phyloP scores from a whole-genome alignment of 116 monocot genomes.

The Phalaenopsis hybrid region DNA sequence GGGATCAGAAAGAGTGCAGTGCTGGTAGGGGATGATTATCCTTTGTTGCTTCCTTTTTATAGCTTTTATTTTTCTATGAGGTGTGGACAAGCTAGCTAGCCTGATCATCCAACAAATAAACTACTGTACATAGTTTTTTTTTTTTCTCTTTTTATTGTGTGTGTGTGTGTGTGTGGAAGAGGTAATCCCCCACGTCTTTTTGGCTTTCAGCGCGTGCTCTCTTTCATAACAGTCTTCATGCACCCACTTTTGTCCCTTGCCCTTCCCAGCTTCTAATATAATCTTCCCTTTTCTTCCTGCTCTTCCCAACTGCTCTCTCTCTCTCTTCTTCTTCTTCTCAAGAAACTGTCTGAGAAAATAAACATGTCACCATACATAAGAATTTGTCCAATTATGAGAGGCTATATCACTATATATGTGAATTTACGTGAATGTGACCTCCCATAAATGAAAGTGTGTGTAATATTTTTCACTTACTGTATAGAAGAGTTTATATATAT shows the following conservation, averaged over 20 bases:
- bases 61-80: conserved; percentile 9
- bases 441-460: too few relatives aligned
- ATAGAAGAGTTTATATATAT: too few relatives aligned
- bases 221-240: conserved; percentile 5
- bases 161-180: too few relatives aligned
- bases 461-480: too few relatives aligned
- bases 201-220: neutral
- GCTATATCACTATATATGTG: too few relatives aligned
- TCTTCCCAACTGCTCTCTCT: neutral
- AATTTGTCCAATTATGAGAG: too few relatives aligned
- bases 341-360: too few relatives aligned
- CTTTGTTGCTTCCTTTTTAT: neutral
- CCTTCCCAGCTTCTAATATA: neutral
- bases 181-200: neutral
- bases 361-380: too few relatives aligned
- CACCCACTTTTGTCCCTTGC: neutral
- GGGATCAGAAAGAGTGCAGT: conserved; percentile 25
- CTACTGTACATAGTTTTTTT: too few relatives aligned
- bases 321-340: neutral
- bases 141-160: too few relatives aligned
- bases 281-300: too few relatives aligned
- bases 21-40: neutral
- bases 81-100: conserved; percentile 3
- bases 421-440: too few relatives aligned
- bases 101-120: conserved; percentile 16